A percentile compares a stretch with the other conserved stretches of the same genome.
phyloP scores from a whole-genome alignment of 805 yeast genomes.

The Zygoascus flipseniorum region DNA sequence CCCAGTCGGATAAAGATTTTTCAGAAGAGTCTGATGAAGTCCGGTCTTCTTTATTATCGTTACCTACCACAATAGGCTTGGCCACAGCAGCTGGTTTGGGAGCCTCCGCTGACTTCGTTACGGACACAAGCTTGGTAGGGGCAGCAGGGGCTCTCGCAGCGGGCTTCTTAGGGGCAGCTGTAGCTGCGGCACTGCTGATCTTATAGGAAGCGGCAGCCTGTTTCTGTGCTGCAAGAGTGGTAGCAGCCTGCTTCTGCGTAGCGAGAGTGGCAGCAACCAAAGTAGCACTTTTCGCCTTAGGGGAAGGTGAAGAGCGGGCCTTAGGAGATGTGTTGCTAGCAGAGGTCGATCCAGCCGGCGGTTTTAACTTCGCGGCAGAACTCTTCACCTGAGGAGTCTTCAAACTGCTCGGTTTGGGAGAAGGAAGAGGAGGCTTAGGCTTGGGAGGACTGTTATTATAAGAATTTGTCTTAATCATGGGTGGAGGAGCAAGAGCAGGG shows the following conservation, averaged over 20 bases:
- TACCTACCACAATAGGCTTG: not conserved
- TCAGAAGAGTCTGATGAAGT: not conserved
- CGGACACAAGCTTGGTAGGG: not conserved
- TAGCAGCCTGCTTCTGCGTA: not conserved
- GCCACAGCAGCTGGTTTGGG: not conserved
- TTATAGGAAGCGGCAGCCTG: not conserved
- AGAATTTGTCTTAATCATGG: not conserved
- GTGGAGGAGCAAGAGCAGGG: not conserved
- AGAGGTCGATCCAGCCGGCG: not conserved
- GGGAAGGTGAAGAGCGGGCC: not conserved
- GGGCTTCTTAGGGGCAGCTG: not conserved
- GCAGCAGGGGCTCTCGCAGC: constrained; percentile 2
- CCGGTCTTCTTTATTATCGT: not conserved
- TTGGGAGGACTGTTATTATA: constrained; percentile 1
- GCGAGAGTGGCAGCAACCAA: constrained; percentile 1
- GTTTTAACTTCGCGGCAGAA: not conserved
- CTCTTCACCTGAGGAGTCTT: not conserved
- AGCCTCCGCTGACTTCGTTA: constrained; percentile 1
- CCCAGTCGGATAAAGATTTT: constrained; percentile 24
- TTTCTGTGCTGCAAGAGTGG: not conserved
- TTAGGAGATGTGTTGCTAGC: not conserved
- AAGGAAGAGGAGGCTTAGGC: constrained; percentile 7
- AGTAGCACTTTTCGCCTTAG: not conserved
- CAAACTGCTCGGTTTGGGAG: not conserved
- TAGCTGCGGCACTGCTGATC: not conserved